phyloP scores from a whole-genome alignment of 2,329 filamentous ascomycete species.

The Plectosphaerella cucumerina region DNA sequence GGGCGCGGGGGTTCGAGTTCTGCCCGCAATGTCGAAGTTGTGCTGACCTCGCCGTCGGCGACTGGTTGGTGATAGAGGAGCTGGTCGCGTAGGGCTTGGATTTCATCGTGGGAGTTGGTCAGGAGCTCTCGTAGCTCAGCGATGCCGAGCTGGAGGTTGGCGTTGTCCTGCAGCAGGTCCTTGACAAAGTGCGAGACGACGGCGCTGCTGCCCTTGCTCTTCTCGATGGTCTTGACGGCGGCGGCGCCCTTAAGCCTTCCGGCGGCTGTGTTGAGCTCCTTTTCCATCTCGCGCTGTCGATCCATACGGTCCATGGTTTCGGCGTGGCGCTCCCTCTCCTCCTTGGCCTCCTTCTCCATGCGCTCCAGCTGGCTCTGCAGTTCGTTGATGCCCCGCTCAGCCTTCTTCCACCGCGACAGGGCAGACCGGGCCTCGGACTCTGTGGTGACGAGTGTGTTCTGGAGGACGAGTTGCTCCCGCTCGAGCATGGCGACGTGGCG shows the following conservation, averaged over 20 bases:
- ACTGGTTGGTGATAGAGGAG: slow-evolving; percentile 74
- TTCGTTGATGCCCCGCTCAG: slow-evolving; percentile 72
- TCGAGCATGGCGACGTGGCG: slow-evolving; percentile 76
- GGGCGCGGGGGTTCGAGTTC: slow-evolving; percentile 56
- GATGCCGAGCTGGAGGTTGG: slow-evolving; percentile 86
- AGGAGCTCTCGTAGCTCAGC: slow-evolving; percentile 89
- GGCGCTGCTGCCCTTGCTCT: slow-evolving; percentile 54
- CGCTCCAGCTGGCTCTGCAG: slow-evolving; percentile 84
- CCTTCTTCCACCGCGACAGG: slow-evolving; percentile 77
- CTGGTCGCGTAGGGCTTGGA: slow-evolving; percentile 80
- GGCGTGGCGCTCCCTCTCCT: slow-evolving; percentile 76
- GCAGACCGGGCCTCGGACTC: slow-evolving; percentile 75
- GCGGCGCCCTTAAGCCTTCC: slow-evolving; percentile 78
- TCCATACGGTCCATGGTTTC: slow-evolving; percentile 83
- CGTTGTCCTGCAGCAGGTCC: slow-evolving; percentile 92
- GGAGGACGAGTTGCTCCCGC: slow-evolving; percentile 71
- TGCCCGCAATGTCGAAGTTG: slow-evolving; percentile 58
- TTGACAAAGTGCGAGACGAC: slow-evolving; percentile 96
- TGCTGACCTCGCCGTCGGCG: slow-evolving; percentile 33
- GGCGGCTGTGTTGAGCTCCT: slow-evolving; percentile 74
- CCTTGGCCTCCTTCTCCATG: slow-evolving; percentile 77
- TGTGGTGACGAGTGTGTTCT: slow-evolving; percentile 61
- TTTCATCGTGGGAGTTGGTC: slow-evolving; percentile 88
- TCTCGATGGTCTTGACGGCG: slow-evolving; percentile 60
- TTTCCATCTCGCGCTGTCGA: slow-evolving; percentile 74